Evolutionary conservation across 1,139 yeast species (phyloP), one percentile per base, ranked within the genome.

Genomic region (Taiozyma sp.): DNA sequence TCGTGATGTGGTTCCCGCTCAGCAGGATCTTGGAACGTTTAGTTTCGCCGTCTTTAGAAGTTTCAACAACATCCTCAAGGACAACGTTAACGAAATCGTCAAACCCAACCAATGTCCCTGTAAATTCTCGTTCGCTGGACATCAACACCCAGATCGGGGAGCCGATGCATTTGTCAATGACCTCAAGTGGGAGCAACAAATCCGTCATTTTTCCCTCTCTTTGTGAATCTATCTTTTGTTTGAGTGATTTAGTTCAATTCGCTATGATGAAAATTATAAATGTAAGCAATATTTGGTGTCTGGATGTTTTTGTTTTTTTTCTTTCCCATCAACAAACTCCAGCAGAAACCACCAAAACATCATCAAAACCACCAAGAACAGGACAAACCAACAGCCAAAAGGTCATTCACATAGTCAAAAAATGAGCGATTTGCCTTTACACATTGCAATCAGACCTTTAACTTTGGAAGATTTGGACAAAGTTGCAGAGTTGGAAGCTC

Each of bases 71-170:
- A 61, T 89, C 84, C 62, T 86, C 87, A 55, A 91, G 76, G 11
- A 93, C 96, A 74, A 91, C 85, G 68, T 93, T 93, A 54, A 93
- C 98, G 62, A 85, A 91, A 68, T 93, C 98, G 67, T 93, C 99
- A 67, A 93, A 91, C 1, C 98, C 99, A 29, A 86, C 80, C 49
- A 93, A 74, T 10, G 84, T 88, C 3, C 99, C 99, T 28, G 80
- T 78, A 67, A 90, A 93, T 67, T 91, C 97, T 56, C 75, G 74
- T 57, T 84, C 81, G 53, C 82, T 79, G 57, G 87, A 83, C 75
- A 90, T 76, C 51, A 91, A 77, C 34, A 91, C 89, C 76, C 88
- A 81, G 48, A 93, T 82, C 53, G 78, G 75, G 47, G 88, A 80
- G 21, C 96, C 97, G 44, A 93, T 83, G 55, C 95, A 83, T 67